These are phyloP conservation scores for Irpex sp. DNA, from an alignment of 1,284 basidiomycete genomes.

Conservation along the genomic window DNA sequence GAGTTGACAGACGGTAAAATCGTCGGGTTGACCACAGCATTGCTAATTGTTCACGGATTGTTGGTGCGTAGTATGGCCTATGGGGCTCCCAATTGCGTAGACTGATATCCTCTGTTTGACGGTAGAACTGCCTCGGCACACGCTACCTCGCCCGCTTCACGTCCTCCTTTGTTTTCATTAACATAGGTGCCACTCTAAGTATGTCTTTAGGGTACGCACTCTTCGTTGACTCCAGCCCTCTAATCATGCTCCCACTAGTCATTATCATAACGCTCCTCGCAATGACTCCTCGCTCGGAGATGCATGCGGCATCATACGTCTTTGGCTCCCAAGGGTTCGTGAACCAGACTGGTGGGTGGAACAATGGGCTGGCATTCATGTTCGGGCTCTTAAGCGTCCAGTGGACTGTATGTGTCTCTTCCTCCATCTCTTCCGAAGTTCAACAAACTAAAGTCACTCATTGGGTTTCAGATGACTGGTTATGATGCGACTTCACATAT, in stretches of 20 bases:
- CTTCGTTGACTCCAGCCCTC: not conserved
- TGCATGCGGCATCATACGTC: slow-evolving; percentile 78
- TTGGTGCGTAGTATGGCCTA: slow-evolving; percentile 39
- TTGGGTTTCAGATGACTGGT: slow-evolving; percentile 27
- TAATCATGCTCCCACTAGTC: slow-evolving; percentile 34
- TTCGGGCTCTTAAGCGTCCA: slow-evolving; percentile 89
- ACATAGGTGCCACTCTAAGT: slow-evolving; percentile 73
- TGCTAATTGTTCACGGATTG: slow-evolving; percentile 73
- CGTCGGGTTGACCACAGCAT: slow-evolving; percentile 72
- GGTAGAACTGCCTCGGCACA: slow-evolving; percentile 81
- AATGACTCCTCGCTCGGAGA: slow-evolving; percentile 71
- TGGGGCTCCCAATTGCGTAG: not conserved
- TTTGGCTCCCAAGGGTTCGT: slow-evolving; percentile 69
- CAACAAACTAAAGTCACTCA: too few species aligned
- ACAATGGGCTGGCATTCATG: slow-evolving; percentile 79
- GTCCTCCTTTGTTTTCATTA: slow-evolving; percentile 83
- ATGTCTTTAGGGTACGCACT: slow-evolving; percentile 19
- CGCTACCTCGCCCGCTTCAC: slow-evolving; percentile 78
- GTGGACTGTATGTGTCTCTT: slow-evolving; percentile 65
- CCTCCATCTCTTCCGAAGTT: too few species aligned
- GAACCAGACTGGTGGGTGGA: slow-evolving; percentile 80
- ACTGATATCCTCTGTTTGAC: not conserved
- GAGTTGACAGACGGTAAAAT: slow-evolving; percentile 57
- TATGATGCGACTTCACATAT: slow-evolving; percentile 87
- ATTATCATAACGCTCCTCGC: slow-evolving; percentile 87